Evolutionary conservation across 257 asterid species (phyloP), one percentile per base, ranked within the genome.

Genomic region (Nicotiana noctiflora): DNA sequence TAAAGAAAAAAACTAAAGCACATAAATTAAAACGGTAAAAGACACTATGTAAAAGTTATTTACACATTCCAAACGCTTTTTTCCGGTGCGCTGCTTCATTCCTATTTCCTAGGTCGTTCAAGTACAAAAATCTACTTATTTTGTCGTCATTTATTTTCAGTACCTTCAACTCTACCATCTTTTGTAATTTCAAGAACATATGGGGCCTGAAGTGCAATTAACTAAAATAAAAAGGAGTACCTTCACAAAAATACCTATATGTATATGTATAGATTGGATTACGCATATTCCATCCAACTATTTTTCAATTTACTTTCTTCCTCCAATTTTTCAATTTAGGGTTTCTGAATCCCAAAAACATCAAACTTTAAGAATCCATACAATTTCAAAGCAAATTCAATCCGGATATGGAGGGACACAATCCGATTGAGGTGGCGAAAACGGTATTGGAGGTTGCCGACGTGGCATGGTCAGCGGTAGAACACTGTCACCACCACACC

Each of bases 371-470:
- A 3, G 3, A 8, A 55, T 55, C 61, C 21, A 2, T 17, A 55
- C 12, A 19, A 19, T 18, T 6, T 57, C 12, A 53, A 19, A 76
- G 40, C 3, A 63, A 18, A 18, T 1, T 56, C 62, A 10, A n/a
- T 15, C 19, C 19, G 40, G 31, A 62, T 44, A 87, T 88, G 90
- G 85, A 62, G 72, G 82, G 80, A 0, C 76, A 76, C 46, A 78
- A 46, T 34, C 76, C 96, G 11, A 51, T 93, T 72, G 98, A 93
- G 84, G 93, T 89, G 51, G 97, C 98, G 76, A 92, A 91, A 89
- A 92, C 97, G 82, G 97, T 95, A 89, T 32, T 93, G 86, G 99
- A 95, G 91, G 97, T 93, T 1, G 98, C 98, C 59, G 98, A 92
- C 86, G 90, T 93, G 66, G 97, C 98, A 56, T 95, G 91, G 91